phyloP scores from a whole-genome alignment of 306 rosid genomes.

The Malus asiatica region DNA sequence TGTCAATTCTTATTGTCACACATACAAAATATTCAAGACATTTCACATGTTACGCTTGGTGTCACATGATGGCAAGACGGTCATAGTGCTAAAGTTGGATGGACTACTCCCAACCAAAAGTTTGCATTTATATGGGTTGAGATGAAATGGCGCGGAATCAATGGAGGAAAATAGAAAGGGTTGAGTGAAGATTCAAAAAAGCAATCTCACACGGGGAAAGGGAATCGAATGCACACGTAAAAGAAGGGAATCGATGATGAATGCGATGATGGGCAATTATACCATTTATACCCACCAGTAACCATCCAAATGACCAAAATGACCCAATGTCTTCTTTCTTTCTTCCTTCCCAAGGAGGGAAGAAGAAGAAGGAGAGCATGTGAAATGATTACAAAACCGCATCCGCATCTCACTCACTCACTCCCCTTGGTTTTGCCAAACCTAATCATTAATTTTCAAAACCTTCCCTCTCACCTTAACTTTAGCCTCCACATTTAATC shows the following conservation, averaged over 20 bases:
- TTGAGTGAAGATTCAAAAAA: constrained; percentile 6
- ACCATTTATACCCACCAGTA: constrained; percentile 12
- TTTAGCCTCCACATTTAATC: constrained; percentile 30
- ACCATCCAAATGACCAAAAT: background rate
- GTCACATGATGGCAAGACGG: no score
- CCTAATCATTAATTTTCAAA: constrained; percentile 45
- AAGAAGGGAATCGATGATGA: constrained; percentile 44
- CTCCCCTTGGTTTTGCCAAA: constrained; percentile 36
- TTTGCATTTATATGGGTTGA: background rate
- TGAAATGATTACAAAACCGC: constrained; percentile 66
- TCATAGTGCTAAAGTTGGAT: no score
- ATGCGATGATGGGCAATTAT: constrained; percentile 23
- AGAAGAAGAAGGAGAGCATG: background rate
- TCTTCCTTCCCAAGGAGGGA: constrained; percentile 15
- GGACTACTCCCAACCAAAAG: background rate
- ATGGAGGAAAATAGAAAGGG: background rate
- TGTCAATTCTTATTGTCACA: no score
- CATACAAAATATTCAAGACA: no score
- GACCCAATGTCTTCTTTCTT: background rate
- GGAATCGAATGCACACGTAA: constrained; percentile 28
- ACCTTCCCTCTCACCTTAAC: constrained; percentile 25
- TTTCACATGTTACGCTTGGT: no score
- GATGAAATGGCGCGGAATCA: background rate
- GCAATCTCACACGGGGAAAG: background rate
- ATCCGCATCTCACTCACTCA: background rate